These are phyloP conservation scores for Amanita thiersii DNA, from an alignment of 768 basidiomycete genomes.

Conservation along the genomic window DNA sequence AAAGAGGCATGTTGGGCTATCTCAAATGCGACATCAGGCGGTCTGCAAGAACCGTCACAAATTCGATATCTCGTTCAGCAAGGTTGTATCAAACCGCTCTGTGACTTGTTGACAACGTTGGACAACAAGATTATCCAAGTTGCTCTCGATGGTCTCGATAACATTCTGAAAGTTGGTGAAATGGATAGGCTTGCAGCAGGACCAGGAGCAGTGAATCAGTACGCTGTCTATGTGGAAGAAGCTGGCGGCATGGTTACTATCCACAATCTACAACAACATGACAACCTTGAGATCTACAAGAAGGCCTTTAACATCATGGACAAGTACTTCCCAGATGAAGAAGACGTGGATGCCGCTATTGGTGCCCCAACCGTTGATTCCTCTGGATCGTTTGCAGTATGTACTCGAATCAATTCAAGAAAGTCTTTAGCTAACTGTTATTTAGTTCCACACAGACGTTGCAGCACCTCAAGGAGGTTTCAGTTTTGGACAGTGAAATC, in stretches of 20 bases:
- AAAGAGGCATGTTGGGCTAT: conserved; percentile 99
- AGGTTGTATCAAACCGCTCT: conserved; percentile 97
- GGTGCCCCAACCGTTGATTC: conserved; percentile 69
- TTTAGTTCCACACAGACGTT: conserved; percentile 77
- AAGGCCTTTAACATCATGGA: conserved; percentile 99
- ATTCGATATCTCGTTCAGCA: conserved; percentile 97
- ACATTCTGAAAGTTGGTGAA: conserved; percentile 96
- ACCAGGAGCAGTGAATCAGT: conserved; percentile 82
- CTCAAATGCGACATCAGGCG: conserved; percentile 97
- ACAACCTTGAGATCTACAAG: conserved; percentile 99
- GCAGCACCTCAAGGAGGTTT: conserved; percentile 93
- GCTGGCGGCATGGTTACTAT: conserved; percentile 98
- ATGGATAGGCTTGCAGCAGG: conserved; percentile 81
- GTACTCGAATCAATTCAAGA: conserved; percentile 17
- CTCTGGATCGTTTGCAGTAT: conserved; percentile 66
- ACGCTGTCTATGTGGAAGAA: conserved; percentile 93
- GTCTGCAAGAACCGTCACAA: conserved; percentile 90
- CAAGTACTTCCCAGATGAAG: conserved; percentile 98
- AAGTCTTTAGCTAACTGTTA: conserved; percentile 11
- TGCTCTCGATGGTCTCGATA: conserved; percentile 95
- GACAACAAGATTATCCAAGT: conserved; percentile 99
- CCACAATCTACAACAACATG: conserved; percentile 98
- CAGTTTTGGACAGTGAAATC: conserved; percentile 73
- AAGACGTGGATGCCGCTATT: conserved; percentile 82
- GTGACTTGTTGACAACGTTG: conserved; percentile 95